Evolutionary conservation across 371 early-diverging fungal species (phyloP).

Genomic region (Saksenaea vasiformis): DNA sequence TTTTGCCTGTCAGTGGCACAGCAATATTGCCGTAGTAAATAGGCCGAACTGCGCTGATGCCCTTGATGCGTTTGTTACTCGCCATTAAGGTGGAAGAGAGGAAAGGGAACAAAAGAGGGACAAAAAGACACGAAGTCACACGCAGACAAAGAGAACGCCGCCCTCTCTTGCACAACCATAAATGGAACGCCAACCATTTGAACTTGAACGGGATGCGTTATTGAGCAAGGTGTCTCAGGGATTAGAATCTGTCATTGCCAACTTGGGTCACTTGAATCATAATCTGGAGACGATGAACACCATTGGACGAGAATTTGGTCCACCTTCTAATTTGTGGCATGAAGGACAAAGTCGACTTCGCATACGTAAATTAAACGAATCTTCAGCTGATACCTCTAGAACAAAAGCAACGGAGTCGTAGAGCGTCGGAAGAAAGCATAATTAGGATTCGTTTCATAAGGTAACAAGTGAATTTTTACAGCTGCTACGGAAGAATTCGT

Average conservation of each 20-base stretch:
- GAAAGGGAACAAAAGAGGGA: constrained; percentile 8
- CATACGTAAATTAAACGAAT: background rate
- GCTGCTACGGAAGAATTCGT: no score
- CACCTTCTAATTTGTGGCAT: constrained; percentile 52
- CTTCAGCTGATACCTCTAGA: background rate
- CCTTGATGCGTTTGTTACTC: constrained; percentile 57
- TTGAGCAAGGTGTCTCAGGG: constrained; percentile 34
- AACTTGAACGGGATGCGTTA: constrained; percentile 24
- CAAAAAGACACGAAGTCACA: background rate
- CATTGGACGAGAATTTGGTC: constrained; percentile 56
- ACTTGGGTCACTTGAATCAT: constrained; percentile 50
- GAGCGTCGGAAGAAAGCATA: background rate
- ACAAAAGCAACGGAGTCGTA: background rate
- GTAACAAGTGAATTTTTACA: no score
- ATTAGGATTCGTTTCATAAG: no score
- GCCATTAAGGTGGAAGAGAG: constrained; percentile 27
- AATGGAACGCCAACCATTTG: constrained; percentile 16
- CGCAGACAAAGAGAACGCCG: background rate
- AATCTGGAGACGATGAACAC: constrained; percentile 58
- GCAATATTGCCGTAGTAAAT: constrained; percentile 81
- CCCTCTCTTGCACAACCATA: background rate
- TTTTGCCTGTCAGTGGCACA: constrained; percentile 64
- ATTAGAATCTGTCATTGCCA: constrained; percentile 48
- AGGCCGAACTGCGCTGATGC: constrained; percentile 69
- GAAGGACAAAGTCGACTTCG: constrained; percentile 4